These are phyloP conservation scores for Silene latifolia DNA, from an alignment of 148 eudicot genomes.

Conservation along the genomic window DNA sequence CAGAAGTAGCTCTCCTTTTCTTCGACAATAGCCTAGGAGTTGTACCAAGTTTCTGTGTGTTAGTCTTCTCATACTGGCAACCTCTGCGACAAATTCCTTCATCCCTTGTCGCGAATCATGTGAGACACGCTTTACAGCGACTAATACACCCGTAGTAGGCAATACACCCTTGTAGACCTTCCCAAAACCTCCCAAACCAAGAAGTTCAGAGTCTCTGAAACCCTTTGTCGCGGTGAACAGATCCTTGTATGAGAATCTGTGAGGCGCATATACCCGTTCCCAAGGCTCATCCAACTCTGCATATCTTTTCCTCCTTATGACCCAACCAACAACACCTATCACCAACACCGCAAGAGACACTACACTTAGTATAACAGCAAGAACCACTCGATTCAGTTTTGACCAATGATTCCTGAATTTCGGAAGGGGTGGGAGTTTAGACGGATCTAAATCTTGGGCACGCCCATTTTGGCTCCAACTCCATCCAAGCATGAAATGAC, in stretches of 20 bases:
- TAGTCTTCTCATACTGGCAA: conserved; percentile 38
- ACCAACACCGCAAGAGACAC: conserved; percentile 7
- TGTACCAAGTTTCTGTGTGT: conserved; percentile 45
- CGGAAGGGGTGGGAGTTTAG: conserved; percentile 27
- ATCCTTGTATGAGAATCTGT: conserved; percentile 31
- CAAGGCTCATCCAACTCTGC: conserved; percentile 27
- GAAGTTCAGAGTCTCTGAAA: conserved; percentile 29
- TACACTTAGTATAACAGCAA: conserved; percentile 11
- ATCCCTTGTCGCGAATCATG: conserved; percentile 43
- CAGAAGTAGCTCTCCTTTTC: conserved; percentile 40
- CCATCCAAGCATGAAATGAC: conserved; percentile 32
- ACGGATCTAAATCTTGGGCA: conserved; percentile 21
- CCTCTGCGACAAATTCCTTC: conserved; percentile 38
- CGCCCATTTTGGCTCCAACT: conserved; percentile 29
- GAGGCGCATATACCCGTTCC: conserved; percentile 19
- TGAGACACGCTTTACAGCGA: conserved; percentile 38
- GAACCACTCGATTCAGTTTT: conserved; percentile 4
- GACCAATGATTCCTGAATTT: neutral
- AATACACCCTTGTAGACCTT: conserved; percentile 43
- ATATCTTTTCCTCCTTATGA: conserved; percentile 22
- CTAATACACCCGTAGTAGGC: conserved; percentile 15
- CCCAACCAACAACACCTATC: conserved; percentile 17
- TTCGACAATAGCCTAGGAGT: conserved; percentile 41
- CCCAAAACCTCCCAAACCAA: conserved; percentile 45
- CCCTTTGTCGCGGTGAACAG: conserved; percentile 40